Base-by-base conservation (phyloP, 148 eudicot species). In the Chenopodium album region DNA sequence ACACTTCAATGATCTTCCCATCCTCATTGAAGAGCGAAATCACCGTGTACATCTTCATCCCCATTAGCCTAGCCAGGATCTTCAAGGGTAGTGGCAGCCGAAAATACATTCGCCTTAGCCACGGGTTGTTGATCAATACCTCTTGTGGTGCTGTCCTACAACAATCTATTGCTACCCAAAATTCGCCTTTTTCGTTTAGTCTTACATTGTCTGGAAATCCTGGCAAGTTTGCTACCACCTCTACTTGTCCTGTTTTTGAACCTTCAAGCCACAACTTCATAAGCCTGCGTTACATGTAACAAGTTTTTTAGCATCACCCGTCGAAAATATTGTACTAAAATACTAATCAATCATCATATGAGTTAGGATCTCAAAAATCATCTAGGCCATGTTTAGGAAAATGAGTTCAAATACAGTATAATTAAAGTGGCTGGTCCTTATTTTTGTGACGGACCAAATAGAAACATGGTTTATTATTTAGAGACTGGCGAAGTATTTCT, bases 151-250 rank as follows among this genome's bases (percentile, higher is more conserved):
- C 79, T 7, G 99, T 95, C 32, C 99, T 80, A 78, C 99, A 95
- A 77, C 99, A 93, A 48, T 95, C 99, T 76, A 95, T 93, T 1
- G 98, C 98, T 14, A 95, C 97, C 99, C 98, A 95, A 65, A 92
- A 95, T 54, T 93, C 86, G 0, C 99, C 99, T 50, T 78, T 93
- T 48, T 93, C 94, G 69, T 91, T 95, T 3, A 91, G 50, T 82
- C 99, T 85, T 28, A 95, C 87, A 28, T 95, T 95, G 91, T 95
- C 99, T 26, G 99, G 98, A 67, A 91, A 95, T 3, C 99, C 99
- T 1, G 99, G 99, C 2, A 95, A 84, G 80, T 95, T 79, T 44
- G 92, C 93, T 3, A 90, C 89, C 9, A 91, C 60, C 78, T 95
- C 94, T 32, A 81, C n/a, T 2, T 32, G 82, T 26, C 94, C 97